Evolutionary conservation across 768 basidiomycete genomes (phyloP).

Genomic region (Suillus ampliporus): DNA sequence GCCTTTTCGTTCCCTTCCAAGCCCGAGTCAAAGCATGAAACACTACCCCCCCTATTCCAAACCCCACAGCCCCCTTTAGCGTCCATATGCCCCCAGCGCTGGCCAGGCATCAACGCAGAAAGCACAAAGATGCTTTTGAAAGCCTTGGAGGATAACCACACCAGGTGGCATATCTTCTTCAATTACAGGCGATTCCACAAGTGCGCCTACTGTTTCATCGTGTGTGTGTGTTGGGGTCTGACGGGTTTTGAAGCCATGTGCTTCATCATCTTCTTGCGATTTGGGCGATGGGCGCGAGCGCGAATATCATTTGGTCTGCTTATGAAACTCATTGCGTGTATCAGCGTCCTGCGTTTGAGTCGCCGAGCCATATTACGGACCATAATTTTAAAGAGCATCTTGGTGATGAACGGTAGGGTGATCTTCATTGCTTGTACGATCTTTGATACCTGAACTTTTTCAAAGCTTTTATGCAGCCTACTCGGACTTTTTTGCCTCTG

Average conservation of each 20-base stretch:
- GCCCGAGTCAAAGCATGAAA: neutral
- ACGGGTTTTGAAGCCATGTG: conserved; percentile 18
- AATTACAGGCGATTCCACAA: conserved; percentile 43
- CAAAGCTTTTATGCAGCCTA: conserved; percentile 67
- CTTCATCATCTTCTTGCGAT: conserved; percentile 24
- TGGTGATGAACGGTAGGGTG: conserved; percentile 58
- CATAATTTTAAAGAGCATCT: conserved; percentile 61
- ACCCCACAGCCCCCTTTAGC: conserved; percentile 17
- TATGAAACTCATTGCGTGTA: conserved; percentile 39
- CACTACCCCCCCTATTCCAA: conserved; percentile 7
- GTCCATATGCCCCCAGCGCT: conserved; percentile 21
- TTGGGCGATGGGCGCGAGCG: conserved; percentile 27
- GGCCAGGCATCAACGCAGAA: conserved; percentile 40
- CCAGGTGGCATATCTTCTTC: conserved; percentile 41
- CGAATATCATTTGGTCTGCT: conserved; percentile 41
- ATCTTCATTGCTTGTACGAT: neutral
- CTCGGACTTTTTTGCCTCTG: conserved; percentile 56
- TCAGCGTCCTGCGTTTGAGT: conserved; percentile 44
- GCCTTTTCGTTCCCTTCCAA: conserved; percentile 18
- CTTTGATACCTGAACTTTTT: conserved; percentile 6
- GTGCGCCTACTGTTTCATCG: conserved; percentile 23
- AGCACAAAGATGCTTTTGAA: conserved; percentile 21
- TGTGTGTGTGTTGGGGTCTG: neutral
- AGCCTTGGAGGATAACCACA: conserved; percentile 35
- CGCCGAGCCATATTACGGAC: conserved; percentile 51